Base-by-base conservation (phyloP, 2,329 filamentous ascomycete genomes). In the Penicillium sp. region DNA sequence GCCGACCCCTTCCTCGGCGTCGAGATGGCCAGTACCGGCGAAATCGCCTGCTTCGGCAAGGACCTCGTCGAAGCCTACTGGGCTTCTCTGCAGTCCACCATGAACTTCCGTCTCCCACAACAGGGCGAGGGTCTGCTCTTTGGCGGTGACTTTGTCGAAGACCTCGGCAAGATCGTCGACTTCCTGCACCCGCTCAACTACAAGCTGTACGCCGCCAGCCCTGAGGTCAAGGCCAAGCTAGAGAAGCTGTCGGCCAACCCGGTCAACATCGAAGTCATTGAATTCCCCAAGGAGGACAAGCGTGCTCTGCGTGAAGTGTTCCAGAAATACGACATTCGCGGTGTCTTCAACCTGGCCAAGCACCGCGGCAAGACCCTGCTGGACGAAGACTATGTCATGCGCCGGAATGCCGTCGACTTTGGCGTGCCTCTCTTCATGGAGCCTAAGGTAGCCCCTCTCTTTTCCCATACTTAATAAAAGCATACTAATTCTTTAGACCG, bases 31-130 rank as follows among this genome's bases (percentile, higher is more conserved):
- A 91, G 87, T 63, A 99, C 94, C 18, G 94, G 94, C 74, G 94
- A 99, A 78, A 96, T 99, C 82, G 94, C 94, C 64, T 97, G 94
- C 80, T 99, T 99, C 77, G 94, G 94, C 62, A 96, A 94, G 79
- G 83, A 97, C 69, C 84, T 99, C 11, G 83, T 97, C 50, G 94
- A 99, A 74, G 94, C 94, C 54, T 99, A 99, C 84, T 99, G 94
- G 94, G 83, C 92, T 24, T 95, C 92, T 18, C 81, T 96, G 60
- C 94, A 99, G 78, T 94, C 91, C 20, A 93, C 90, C 67, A 99
- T 97, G 93, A 99, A 97, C 85, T 97, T 97, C 90, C 90, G 92
- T 65, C 84, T 97, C 68, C 94, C 94, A 45, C 88, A 95, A 74
- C 90, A 91, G 53, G 94, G 94, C 63, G 91, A 97, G 81, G 93